Conservation (phyloP, 2,329 filamentous ascomycete genomes). For the Hawksworthiomyces lignivorus region DNA sequence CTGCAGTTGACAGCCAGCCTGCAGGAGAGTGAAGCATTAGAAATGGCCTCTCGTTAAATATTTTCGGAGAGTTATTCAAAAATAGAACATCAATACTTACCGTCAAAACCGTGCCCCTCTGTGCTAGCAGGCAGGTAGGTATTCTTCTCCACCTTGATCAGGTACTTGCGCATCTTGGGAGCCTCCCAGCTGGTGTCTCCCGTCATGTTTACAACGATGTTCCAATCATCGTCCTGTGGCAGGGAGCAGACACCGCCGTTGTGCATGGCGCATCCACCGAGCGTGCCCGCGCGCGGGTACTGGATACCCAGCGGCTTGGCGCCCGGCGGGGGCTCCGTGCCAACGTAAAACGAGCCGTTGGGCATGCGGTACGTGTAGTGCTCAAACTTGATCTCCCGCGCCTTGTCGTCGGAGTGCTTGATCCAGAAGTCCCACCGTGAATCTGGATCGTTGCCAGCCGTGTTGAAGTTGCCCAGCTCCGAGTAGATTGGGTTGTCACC, state of each 20-base stretch:
- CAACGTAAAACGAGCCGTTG: constrained; percentile 18
- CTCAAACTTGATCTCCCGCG: constrained; percentile 30
- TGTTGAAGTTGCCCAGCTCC: constrained; percentile 26
- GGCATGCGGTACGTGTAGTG: constrained; percentile 37
- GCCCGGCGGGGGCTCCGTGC: constrained; percentile 14
- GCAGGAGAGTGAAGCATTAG: neutral
- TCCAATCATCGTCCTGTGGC: constrained; percentile 41
- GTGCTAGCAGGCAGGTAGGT: constrained; percentile 27
- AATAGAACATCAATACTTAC: too few relatives aligned
- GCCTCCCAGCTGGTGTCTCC: constrained; percentile 42
- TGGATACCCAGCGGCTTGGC: constrained; percentile 17
- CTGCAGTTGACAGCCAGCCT: constrained; percentile 36
- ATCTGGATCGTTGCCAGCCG: constrained; percentile 9
- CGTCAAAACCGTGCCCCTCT: constrained; percentile 22
- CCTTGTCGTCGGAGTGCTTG: constrained; percentile 11
- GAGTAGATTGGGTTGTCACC: constrained; percentile 20
- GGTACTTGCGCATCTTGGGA: constrained; percentile 42
- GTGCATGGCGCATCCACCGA: constrained; percentile 34
- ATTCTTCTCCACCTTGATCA: constrained; percentile 37
- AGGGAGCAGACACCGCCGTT: constrained; percentile 42
- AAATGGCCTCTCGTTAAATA: too few relatives aligned
- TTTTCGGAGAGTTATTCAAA: too few relatives aligned
- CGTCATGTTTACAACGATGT: constrained; percentile 38
- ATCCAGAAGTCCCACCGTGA: constrained; percentile 14
- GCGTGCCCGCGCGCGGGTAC: constrained; percentile 19